A percentile compares a stretch with the other conserved stretches of the same genome.
Conservation (phyloP, 2,329 filamentous ascomycete genomes). For the Fonsecaea multimorphosa region DNA sequence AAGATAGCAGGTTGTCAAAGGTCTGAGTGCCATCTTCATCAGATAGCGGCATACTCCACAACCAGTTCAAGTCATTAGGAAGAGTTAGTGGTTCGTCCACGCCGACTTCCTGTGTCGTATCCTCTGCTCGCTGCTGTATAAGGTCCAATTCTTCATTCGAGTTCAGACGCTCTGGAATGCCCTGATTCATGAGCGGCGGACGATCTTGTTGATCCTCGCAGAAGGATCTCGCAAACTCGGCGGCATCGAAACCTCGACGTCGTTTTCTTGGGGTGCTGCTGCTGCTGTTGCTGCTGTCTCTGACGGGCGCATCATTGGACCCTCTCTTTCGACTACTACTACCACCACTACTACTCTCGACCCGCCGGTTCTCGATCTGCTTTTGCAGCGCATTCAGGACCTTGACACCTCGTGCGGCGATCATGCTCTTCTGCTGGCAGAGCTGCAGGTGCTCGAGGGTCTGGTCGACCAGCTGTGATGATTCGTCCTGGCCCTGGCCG, state of each 20-base stretch:
- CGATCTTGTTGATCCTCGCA: neutral
- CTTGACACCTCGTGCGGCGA: conserved; percentile 31
- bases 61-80: conserved; percentile 23
- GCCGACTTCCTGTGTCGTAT: neutral
- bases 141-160: neutral
- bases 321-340: too few relatives aligned
- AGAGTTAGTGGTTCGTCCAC: conserved; percentile 14
- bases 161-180: neutral
- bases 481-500: conserved; percentile 2
- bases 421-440: conserved; percentile 32
- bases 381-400: conserved; percentile 30
- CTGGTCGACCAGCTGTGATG: conserved; percentile 22
- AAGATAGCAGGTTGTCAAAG: conserved; percentile 30
- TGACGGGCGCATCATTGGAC: conserved; percentile 3
- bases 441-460: conserved; percentile 23
- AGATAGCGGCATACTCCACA: conserved; percentile 23
- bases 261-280: too few relatives aligned
- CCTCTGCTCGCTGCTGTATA: neutral
- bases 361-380: conserved; percentile 13
- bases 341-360: too few relatives aligned
- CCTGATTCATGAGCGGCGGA: neutral
- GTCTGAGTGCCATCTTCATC: conserved; percentile 22
- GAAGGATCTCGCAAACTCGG: conserved; percentile 25
- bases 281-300: too few relatives aligned
- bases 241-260: conserved; percentile 28